Conservation (phyloP, 2,329 filamentous ascomycete species). For the Pestalotiopsis sp. region DNA sequence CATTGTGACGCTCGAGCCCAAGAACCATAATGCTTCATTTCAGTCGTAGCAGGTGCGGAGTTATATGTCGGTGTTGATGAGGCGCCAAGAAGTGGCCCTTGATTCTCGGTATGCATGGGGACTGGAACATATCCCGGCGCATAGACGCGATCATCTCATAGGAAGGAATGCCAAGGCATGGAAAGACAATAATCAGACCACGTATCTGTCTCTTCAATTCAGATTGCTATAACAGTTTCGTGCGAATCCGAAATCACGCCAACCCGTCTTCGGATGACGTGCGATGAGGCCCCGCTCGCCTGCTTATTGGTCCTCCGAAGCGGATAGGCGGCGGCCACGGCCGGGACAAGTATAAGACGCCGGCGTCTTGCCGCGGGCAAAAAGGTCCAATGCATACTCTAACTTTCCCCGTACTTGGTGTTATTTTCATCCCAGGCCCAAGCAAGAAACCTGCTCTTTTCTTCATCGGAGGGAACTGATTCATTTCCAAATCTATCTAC, state of each 20-base stretch:
- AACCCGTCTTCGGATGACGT: slow-evolving; percentile 11
- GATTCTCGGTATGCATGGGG: too few species aligned
- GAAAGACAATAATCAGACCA: background rate
- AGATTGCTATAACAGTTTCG: background rate
- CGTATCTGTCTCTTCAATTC: background rate
- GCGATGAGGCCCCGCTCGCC: slow-evolving; percentile 2
- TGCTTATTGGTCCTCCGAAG: background rate
- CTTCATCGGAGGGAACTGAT: background rate
- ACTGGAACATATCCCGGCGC: too few species aligned
- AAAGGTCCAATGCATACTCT: background rate
- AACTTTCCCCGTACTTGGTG: background rate
- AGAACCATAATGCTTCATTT: background rate
- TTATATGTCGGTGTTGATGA: too few species aligned
- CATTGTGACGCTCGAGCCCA: slow-evolving; percentile 1
- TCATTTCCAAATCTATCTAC: background rate
- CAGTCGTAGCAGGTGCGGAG: too few species aligned
- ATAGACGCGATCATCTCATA: too few species aligned
- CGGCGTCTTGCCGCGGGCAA: background rate
- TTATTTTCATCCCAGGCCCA: background rate
- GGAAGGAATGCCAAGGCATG: background rate
- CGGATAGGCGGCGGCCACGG: background rate
- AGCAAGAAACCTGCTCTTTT: background rate
- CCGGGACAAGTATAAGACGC: slow-evolving; percentile 6
- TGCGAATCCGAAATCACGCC: slow-evolving; percentile 1
- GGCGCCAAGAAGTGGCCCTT: too few species aligned